Base-by-base conservation (phyloP, 2,329 filamentous ascomycete species). In the Coniochaeta sp. region DNA sequence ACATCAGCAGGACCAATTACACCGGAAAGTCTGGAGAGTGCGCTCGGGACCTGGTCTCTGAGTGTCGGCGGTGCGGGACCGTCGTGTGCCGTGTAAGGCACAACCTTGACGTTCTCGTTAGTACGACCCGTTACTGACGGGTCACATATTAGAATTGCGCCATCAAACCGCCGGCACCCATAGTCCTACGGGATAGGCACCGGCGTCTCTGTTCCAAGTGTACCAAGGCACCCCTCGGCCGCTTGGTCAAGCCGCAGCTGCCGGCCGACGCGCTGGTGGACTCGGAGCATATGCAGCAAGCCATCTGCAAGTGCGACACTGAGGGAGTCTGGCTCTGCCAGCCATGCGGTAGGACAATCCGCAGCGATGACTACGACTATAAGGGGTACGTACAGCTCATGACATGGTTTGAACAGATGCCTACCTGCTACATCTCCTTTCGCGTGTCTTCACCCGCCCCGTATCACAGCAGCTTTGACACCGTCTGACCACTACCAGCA, bases 11-110 rank as follows among this genome's bases (percentile, higher is more conserved):
- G 47, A 64, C 68, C 74, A 66, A 81, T 59, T 79, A 77, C 66
- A 77, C 80, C 64, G 88, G 89, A 58, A 93, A 91, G 73, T 81
- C 89, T 31, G 87, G 89, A 6, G 81, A 82, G 67, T 98, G 93
- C 71, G 93, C 93, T 24, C 82, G 91, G 63, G 93, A 97, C 72
- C 84, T 96, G 84, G 93, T 98, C 6, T 84, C 81, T 47, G 88
- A 89, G 66, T 97, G 93, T 73, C 85, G 91, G 60, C 83, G 87
- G 63, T 98, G 93, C 72, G 83, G 82, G 43, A 85, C 77, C 31
- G 81, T 92, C 28, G 86, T 96, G 60, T 98, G 93, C 73, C 84
- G 93, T 75, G 92, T 96, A 82, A 72, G 84, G 19, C 61, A 70
- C 59, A 40, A 6, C 57, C 50, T 9, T 38, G 12, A 40, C 16